phyloP scores from a whole-genome alignment of 2,329 filamentous ascomycete species.

The Scortechinia acanthostroma region DNA sequence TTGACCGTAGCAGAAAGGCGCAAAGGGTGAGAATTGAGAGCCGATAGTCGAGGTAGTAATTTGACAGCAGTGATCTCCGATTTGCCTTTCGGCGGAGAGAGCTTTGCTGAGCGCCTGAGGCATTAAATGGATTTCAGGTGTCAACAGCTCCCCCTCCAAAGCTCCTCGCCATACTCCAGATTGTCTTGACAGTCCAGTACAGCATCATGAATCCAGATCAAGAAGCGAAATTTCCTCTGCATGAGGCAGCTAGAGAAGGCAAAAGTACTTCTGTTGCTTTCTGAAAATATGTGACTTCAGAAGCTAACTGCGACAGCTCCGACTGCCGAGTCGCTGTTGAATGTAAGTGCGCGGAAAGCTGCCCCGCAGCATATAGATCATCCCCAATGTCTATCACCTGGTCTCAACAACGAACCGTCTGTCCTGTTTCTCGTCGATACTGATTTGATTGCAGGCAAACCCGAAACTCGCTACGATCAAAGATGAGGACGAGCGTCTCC shows the following conservation, averaged over 20 bases:
- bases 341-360: constrained; percentile 32
- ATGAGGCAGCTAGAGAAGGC: constrained; percentile 80
- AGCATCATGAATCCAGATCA: constrained; percentile 10
- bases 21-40: too few species aligned
- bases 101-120: neutral
- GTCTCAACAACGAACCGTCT: too few species aligned
- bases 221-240: constrained; percentile 67
- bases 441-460: constrained; percentile 49
- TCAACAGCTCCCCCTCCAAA: neutral
- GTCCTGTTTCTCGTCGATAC: too few species aligned
- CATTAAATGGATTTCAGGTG: neutral
- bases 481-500: constrained; percentile 82
- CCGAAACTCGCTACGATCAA: constrained; percentile 65
- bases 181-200: neutral
- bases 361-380: neutral
- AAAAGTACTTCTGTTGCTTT: constrained; percentile 51
- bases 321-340: constrained; percentile 68
- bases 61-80: too few species aligned
- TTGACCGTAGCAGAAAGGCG: too few species aligned
- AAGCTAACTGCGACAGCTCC: constrained; percentile 36
- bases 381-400: constrained; percentile 5
- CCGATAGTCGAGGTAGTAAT: too few species aligned
- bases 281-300: constrained; percentile 3
- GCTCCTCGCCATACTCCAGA: neutral
- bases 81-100: too few species aligned